Evolutionary conservation across 1,139 yeast genomes (phyloP), one percentile per base, ranked within the genome.

Genomic region (Candida sojae): DNA sequence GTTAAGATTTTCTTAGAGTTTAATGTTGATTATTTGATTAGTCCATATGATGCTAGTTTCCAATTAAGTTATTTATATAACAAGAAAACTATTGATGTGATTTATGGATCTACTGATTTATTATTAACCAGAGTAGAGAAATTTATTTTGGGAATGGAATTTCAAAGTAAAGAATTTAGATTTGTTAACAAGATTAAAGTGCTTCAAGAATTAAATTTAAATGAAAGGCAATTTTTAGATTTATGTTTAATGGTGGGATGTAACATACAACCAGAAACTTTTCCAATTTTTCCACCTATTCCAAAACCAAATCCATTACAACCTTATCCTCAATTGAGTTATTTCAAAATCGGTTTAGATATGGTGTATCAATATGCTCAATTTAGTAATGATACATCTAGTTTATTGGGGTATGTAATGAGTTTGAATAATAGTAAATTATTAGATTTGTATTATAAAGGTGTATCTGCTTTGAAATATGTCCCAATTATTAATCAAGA

Each of bases 41-140:
- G 96, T 31, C 99, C 99, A 1, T 91, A 85, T 61, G 79, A 84
- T 48, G 83, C 97, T 0, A 83, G 91, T 64, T 82, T 88, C 47
- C 98, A 93, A 66, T 73, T 93, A 57, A 82, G 89, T 8, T 90
- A 89, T 59, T 70, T 92, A 58, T 73, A 79, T 54, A 78, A 77
- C 47, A 75, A 70, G 44, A 75, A 71, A 2, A 66, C 77, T 39
- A 80, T 92, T 48, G 96, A 92, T 64, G 83, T 88, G 1, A 81
- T 92, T 35, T 90, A 84, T 64, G 96, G 96, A 1, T 87, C 97
- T 8, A 84, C 92, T 2, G 98, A 93, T 58, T 75, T 84, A 42
- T 70, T 92, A 43, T 71, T 92, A 62, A 74, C 80, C 12, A 68
- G 72, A 36, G 77, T 88, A 37, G 95, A 87, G 52, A 87, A 82